These are phyloP conservation scores for Shiraia bambusicola DNA, from an alignment of 2,329 filamentous ascomycete species.

Conservation along the genomic window DNA sequence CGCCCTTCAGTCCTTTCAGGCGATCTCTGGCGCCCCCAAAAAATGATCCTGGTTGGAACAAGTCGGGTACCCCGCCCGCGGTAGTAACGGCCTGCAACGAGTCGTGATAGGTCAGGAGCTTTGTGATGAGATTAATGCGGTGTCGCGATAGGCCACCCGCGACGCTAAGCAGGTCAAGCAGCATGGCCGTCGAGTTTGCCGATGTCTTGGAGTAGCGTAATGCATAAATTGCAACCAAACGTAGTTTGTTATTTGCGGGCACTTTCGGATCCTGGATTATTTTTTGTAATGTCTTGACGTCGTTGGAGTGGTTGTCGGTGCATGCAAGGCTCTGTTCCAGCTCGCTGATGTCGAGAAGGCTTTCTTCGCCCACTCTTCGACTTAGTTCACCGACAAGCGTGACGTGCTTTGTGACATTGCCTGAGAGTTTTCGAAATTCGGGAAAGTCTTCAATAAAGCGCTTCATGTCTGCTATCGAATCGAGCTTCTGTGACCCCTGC, in stretches of 20 bases:
- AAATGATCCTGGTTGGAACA: slow-evolving; percentile 85
- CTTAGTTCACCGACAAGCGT: slow-evolving; percentile 93
- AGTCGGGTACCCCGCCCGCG: slow-evolving; percentile 79
- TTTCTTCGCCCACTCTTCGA: slow-evolving; percentile 80
- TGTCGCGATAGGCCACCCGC: slow-evolving; percentile 77
- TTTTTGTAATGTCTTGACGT: slow-evolving; percentile 88
- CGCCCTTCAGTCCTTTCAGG: slow-evolving; percentile 92
- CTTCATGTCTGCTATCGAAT: slow-evolving; percentile 98
- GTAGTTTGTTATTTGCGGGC: slow-evolving; percentile 78
- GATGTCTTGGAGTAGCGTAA: slow-evolving; percentile 87
- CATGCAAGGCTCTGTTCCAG: slow-evolving; percentile 95
- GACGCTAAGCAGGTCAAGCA: slow-evolving; percentile 82
- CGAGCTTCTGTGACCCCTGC: slow-evolving; percentile 93
- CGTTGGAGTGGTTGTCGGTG: slow-evolving; percentile 88
- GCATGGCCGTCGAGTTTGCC: slow-evolving; percentile 77
- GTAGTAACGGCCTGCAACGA: slow-evolving; percentile 76
- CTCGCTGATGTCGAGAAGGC: slow-evolving; percentile 92
- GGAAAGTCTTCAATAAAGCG: slow-evolving; percentile 98
- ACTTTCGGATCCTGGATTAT: slow-evolving; percentile 80
- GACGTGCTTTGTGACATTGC: slow-evolving; percentile 98
- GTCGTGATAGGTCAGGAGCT: slow-evolving; percentile 80
- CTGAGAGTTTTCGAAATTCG: slow-evolving; percentile 93
- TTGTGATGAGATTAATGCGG: slow-evolving; percentile 76
- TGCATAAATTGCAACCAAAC: slow-evolving; percentile 90
- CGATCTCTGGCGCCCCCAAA: slow-evolving; percentile 85